Evolutionary conservation across 495 filamentous ascomycete species (phyloP), one percentile per base, ranked within the genome.

Genomic region (Aspergillus baeticus): DNA sequence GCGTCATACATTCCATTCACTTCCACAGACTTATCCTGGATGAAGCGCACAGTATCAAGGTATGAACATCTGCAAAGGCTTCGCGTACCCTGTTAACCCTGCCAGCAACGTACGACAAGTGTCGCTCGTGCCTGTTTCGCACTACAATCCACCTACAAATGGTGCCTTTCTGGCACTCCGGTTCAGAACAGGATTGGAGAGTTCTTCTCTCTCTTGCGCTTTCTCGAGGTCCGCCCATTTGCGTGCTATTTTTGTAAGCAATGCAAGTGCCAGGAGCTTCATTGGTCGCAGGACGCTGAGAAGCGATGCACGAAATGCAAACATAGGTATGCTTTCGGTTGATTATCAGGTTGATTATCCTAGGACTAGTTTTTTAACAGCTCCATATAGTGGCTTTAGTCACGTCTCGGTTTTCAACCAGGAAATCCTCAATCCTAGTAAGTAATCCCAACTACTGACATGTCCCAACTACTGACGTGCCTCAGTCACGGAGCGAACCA

Each of bases 321-420:
- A 13, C 79, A 82, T 48, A 81, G 74, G 67, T 76, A 77, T 62
- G 18, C 44, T 38, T 54, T 10, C 18, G n/a, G n/a, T n/a, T 55
- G 13, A 6, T 5, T 3, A 20, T 22, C n/a, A n/a, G n/a, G n/a
- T n/a, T 55, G 13, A 6, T 5, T 3, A 20, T 22, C n/a, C n/a
- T n/a, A 15, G 6, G 46, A 0, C 15, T 34, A 20, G 6, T 54
- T 15, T 54, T 15, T 18, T 63, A 17, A 64, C 64, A 54, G 63
- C 26, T 54, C 59, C 69, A 0, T 80, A 81, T 59, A 77, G 81
- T 61, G 87, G 87, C 8, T 89, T 96, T 75, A 83, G 86, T 55
- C 94, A 98, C 59, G 85, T 96, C 6, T 96, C 91, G 2, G 83
- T 97, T 52, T 98, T 98, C 81, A 98, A 98, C 67, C 89, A 96